phyloP scores from a whole-genome alignment of 805 yeast genomes.

The Pichia paraexigua region DNA sequence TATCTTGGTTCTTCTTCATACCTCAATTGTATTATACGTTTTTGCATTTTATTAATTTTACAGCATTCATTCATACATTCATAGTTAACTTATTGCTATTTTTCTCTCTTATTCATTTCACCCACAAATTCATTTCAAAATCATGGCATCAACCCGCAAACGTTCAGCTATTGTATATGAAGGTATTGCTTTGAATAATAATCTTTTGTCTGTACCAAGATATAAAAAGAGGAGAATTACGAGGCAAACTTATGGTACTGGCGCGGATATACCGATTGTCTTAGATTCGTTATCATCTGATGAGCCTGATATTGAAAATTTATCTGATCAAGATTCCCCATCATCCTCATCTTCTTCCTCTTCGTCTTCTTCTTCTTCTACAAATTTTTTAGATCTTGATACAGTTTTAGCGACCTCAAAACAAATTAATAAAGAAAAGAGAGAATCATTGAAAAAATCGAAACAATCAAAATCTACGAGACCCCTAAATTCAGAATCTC shows the following conservation, averaged over 20 bases:
- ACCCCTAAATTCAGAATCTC: not conserved
- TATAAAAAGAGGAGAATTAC: conserved; percentile 2
- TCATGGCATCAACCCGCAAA: not conserved
- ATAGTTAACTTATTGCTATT: too few relatives aligned
- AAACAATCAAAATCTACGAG: not conserved
- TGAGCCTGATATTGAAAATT: not conserved
- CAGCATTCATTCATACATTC: too few relatives aligned
- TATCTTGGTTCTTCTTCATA: too few relatives aligned
- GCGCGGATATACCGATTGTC: conserved; percentile 4
- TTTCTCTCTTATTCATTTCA: too few relatives aligned
- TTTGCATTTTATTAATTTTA: too few relatives aligned
- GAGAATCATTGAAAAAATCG: not conserved
- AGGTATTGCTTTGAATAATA: not conserved
- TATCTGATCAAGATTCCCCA: not conserved
- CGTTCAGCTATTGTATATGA: not conserved
- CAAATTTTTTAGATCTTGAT: not conserved
- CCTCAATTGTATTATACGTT: too few relatives aligned
- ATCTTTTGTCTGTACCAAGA: not conserved
- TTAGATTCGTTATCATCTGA: conserved; percentile 2
- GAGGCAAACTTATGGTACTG: conserved; percentile 1
- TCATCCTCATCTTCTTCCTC: not conserved
- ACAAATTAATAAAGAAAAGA: not conserved
- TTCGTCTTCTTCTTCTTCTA: not conserved
- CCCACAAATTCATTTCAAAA: not conserved
- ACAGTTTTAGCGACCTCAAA: not conserved